Evolutionary conservation across 2,329 filamentous ascomycete genomes (phyloP).

Genomic region (Verticillium albo-atrum): DNA sequence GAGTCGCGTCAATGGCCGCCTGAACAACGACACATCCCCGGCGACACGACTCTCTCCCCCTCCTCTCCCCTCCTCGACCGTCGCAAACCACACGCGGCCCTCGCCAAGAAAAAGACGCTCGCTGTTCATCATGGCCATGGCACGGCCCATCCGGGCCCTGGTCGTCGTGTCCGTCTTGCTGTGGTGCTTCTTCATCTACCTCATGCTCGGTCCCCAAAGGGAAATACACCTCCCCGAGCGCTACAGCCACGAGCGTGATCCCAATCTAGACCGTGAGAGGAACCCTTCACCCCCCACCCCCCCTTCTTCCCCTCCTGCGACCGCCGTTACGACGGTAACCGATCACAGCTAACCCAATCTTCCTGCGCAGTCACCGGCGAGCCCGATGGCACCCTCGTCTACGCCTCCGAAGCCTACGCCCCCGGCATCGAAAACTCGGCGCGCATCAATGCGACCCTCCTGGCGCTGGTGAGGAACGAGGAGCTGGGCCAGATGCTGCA

Average conservation of each 20-base stretch:
- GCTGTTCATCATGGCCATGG: constrained; percentile 68
- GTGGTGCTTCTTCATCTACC: constrained; percentile 75
- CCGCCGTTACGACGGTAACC: background rate
- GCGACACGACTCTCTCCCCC: background rate
- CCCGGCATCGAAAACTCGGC: constrained; percentile 70
- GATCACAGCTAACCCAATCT: constrained; percentile 1
- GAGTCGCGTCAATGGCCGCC: background rate
- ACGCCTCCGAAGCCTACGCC: constrained; percentile 72
- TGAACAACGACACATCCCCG: background rate
- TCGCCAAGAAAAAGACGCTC: background rate
- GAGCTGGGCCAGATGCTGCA: constrained; percentile 80
- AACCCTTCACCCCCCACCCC: background rate
- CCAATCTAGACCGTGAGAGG: constrained; percentile 76
- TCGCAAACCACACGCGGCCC: background rate
- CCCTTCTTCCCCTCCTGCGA: background rate
- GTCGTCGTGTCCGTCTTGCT: constrained; percentile 66
- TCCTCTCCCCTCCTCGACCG: background rate
- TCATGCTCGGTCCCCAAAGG: constrained; percentile 60
- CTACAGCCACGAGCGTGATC: constrained; percentile 53
- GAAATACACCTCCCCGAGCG: constrained; percentile 25
- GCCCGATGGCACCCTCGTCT: constrained; percentile 70
- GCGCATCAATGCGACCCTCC: constrained; percentile 88
- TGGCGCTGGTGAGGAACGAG: constrained; percentile 88
- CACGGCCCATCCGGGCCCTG: constrained; percentile 77
- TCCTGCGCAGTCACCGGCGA: constrained; percentile 77